phyloP scores from a whole-genome alignment of 2,329 filamentous ascomycete genomes.

The Botryotinia calthae region DNA sequence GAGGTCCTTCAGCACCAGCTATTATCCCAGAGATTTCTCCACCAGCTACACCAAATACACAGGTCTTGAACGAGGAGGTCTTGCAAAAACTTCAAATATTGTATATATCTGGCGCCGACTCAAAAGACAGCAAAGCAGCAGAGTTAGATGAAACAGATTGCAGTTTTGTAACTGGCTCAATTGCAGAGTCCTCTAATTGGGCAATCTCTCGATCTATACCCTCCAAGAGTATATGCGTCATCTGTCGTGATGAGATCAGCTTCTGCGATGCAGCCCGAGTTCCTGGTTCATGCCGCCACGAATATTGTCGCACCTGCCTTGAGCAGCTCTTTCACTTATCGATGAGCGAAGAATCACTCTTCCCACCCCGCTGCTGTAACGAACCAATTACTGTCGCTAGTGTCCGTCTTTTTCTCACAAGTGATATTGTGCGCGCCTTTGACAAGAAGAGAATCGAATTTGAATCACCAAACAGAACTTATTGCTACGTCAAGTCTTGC shows the following conservation, averaged over 20 bases:
- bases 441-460: slow-evolving; percentile 51
- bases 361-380: slow-evolving; percentile 54
- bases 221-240: slow-evolving; percentile 4
- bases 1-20: neutral
- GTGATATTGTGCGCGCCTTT: slow-evolving; percentile 34
- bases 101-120: slow-evolving; percentile 18
- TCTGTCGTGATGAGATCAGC: slow-evolving; percentile 24
- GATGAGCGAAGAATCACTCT: slow-evolving; percentile 50
- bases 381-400: slow-evolving; percentile 42
- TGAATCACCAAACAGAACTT: slow-evolving; percentile 47
- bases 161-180: neutral
- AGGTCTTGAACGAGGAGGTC: slow-evolving; percentile 25
- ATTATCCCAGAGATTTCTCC: neutral
- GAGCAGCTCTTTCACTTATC: slow-evolving; percentile 44
- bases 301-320: slow-evolving; percentile 53
- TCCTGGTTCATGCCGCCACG: slow-evolving; percentile 42
- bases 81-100: slow-evolving; percentile 27
- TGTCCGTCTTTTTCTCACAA: slow-evolving; percentile 41
- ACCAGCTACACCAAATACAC: neutral
- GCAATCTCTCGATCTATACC: neutral
- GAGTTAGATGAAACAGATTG: neutral
- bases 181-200: slow-evolving; percentile 20
- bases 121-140: neutral
- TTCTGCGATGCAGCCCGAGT: slow-evolving; percentile 26
- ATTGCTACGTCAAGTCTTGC: slow-evolving; percentile 49